A percentile compares a stretch with the other conserved stretches of the same genome.
These are phyloP conservation scores for Erythrobasidium hasegawianum DNA, from an alignment of 1,284 basidiomycete genomes.

Conservation along the genomic window DNA sequence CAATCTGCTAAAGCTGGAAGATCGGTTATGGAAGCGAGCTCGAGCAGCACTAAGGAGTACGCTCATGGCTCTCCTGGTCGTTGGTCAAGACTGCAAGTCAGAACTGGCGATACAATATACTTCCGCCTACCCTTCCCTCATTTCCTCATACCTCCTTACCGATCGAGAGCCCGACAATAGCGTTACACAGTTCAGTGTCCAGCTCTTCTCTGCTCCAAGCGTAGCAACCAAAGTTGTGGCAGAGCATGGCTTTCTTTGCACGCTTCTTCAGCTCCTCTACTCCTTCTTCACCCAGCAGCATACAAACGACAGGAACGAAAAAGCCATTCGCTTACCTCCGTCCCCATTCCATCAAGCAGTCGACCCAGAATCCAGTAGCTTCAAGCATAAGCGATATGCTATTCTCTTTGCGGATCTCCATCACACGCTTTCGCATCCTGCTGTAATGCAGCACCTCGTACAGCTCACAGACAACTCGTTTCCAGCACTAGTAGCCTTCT, in stretches of 20 bases:
- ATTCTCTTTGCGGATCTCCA: conserved; percentile 45
- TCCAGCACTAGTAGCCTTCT: conserved; percentile 45
- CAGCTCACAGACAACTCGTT: conserved; percentile 6
- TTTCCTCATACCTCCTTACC: conserved; percentile 82
- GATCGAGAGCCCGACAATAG: conserved; percentile 90
- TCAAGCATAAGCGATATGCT: conserved; percentile 83
- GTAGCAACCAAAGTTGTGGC: conserved; percentile 71
- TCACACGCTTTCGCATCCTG: conserved; percentile 43
- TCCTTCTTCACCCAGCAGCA: conserved; percentile 87
- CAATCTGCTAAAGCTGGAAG: conserved; percentile 43
- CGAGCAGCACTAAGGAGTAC: conserved; percentile 74
- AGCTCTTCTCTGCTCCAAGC: conserved; percentile 83
- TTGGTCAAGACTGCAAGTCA: conserved; percentile 70
- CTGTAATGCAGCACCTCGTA: conserved; percentile 36
- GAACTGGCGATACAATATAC: conserved; percentile 77
- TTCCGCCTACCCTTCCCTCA: conserved; percentile 75
- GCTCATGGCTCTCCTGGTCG: conserved; percentile 69
- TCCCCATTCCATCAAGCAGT: conserved; percentile 43
- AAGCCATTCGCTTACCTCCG: conserved; percentile 50
- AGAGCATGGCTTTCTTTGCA: conserved; percentile 69
- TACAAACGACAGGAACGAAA: conserved; percentile 38
- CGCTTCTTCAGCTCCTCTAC: conserved; percentile 73
- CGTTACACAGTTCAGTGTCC: conserved; percentile 89
- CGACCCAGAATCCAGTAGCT: conserved; percentile 75
- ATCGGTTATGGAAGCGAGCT: conserved; percentile 72